Base-by-base conservation (phyloP, 2,329 filamentous ascomycete genomes). In the Neofusicoccum sp. region DNA sequence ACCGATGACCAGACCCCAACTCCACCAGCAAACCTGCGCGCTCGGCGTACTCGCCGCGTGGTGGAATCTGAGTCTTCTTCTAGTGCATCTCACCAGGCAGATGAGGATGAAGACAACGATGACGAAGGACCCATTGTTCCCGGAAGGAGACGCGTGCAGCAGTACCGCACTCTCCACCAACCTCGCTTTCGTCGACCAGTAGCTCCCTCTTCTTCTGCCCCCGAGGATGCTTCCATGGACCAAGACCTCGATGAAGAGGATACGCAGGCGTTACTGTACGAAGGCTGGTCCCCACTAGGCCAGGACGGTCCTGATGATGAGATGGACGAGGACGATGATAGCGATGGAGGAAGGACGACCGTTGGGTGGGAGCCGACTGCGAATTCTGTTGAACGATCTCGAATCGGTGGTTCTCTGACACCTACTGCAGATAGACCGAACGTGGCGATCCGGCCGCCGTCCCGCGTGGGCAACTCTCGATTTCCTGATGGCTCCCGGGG, bases 341-440 rank as follows among this genome's bases (percentile, higher is more conserved):
- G 76, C 66, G 77, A 78, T 73, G 76, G 75, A 66, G 76, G 70
- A 69, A 72, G 74, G 68, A 78, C 77, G 75, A 78, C 76, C 66
- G 76, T 78, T 75, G 77, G 77, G 76, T 78, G 76, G 76, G 76
- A 77, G 69, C 71, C 74, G 76, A 77, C 74, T 71, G 72, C 76
- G 75, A 77, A 73, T 73, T 77, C 76, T 71, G 76, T 77, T 77
- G 74, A 78, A 69, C 76, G 76, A 78, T 70, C 71, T 69, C 76
- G 75, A 75, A 76, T 76, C 72, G 73, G 71, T 71, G 75, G 76
- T 74, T 78, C 76, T 78, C 77, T 79, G 76, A 79, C 77, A 76
- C 76, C 77, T 78, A 77, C 75, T 77, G 74, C 76, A 79, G 77
- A 78, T 78, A 75, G 75, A 73, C 74, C 73, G 73, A 76, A 73